Evolutionary conservation across 1,139 yeast genomes (phyloP), one percentile per base, ranked within the genome.

Genomic region (Candida sanyaensis): DNA sequence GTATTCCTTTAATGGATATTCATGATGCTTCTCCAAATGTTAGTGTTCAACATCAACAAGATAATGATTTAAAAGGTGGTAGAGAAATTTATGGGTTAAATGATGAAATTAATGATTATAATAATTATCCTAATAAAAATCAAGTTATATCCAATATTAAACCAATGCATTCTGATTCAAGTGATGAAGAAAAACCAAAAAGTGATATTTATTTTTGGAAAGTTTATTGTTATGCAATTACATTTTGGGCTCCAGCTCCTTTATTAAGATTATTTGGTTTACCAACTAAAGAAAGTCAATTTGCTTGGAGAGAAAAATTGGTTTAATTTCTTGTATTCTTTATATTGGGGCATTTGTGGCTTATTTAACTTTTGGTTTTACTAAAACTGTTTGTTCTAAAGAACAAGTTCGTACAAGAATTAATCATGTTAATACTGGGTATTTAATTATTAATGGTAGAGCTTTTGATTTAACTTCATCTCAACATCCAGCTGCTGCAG

Each of bases 261-360:
- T 55, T 92, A 31, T 70, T 93, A 60, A 73, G 75, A 44, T 65
- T 87, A 46, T 88, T 83, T 66, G 98, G 98, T 4, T 79, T 92
- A 78, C 79, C 79, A 37, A 84, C 88, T 28, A 82, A 83, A 57
- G 91, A 84, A 44, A 81, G 96, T 54, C 97, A 90, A 64, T 82
- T 84, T 74, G 98, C 98, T 0, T 93, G 99, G 99, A 80, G 98
- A 63, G 99, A 93, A 64, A 93, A 64, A 86, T 92, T 41, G 98
- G 89, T 1, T 76, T 93, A 47, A 76, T 93, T 46, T 78, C 95
- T 2, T 77, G 91, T 52, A 90, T 93, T 59, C 57, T 86, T 29
- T 81, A 80, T 57, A 70, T 88, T 49, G 97, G 95, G 44, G 82
- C 90, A 0, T 69, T 88, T 54, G 88, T 92, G 41, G 96, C 96